phyloP scores from a whole-genome alignment of 768 basidiomycete species.

The Paxillus involutus region DNA sequence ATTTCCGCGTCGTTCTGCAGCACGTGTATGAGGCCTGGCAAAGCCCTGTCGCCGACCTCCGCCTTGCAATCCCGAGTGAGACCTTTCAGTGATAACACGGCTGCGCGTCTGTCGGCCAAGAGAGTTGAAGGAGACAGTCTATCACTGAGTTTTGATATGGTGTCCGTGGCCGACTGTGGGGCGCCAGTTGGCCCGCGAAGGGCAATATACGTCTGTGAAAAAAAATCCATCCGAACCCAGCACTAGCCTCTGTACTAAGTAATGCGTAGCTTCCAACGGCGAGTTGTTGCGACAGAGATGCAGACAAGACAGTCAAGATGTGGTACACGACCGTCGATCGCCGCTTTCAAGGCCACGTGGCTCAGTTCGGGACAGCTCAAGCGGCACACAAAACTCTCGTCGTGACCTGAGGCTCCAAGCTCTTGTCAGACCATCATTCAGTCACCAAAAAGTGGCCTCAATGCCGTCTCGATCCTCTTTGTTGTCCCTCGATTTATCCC shows the following conservation, averaged over 20 bases:
- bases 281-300: background rate
- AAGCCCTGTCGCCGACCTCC: conserved; percentile 79
- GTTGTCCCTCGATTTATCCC: too few relatives aligned
- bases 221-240: conserved; percentile 64
- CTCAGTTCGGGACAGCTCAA: too few relatives aligned
- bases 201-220: conserved; percentile 83
- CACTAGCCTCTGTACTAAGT: background rate
- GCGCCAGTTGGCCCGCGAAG: conserved; percentile 81
- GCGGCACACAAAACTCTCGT: too few relatives aligned
- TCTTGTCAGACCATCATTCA: too few relatives aligned
- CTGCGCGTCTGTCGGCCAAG: conserved; percentile 88
- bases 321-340: background rate
- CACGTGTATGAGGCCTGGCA: conserved; percentile 77
- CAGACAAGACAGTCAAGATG: background rate
- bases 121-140: conserved; percentile 87
- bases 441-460: too few relatives aligned
- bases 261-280: background rate
- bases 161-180: conserved; percentile 81
- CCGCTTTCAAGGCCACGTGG: background rate
- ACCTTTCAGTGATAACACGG: conserved; percentile 92
- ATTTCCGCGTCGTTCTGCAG: conserved; percentile 86
- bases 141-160: conserved; percentile 86
- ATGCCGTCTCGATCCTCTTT: too few relatives aligned
- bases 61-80: conserved; percentile 88
- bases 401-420: too few relatives aligned